Conservation (phyloP, 1,139 yeast species). For the Debaryomyces singareniensis region DNA sequence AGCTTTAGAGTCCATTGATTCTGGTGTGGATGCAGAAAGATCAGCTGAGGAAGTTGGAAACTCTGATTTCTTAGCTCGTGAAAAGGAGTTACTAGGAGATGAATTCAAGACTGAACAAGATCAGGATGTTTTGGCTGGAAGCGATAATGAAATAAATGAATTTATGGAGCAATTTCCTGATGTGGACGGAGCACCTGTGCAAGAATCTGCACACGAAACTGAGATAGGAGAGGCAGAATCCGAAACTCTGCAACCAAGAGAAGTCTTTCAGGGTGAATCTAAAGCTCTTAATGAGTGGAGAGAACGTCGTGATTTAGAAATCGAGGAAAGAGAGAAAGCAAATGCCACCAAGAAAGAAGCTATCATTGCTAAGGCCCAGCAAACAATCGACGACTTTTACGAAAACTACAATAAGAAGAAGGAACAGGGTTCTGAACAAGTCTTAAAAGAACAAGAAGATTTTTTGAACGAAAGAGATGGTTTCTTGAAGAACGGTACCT, state of each 20-base stretch:
- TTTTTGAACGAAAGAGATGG: constrained; percentile 74
- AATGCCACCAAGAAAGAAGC: constrained; percentile 62
- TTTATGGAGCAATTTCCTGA: constrained; percentile 67
- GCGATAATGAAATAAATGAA: constrained; percentile 57
- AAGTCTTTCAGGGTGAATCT: constrained; percentile 31
- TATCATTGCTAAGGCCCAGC: constrained; percentile 71
- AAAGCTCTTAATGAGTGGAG: constrained; percentile 72
- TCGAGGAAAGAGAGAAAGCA: constrained; percentile 73
- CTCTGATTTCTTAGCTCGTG: constrained; percentile 76
- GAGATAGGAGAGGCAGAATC: constrained; percentile 15
- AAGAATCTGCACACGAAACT: constrained; percentile 9
- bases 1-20: constrained; percentile 55
- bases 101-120: constrained; percentile 72
- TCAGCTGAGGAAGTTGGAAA: constrained; percentile 19
- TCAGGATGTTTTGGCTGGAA: constrained; percentile 43
- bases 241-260: constrained; percentile 18
- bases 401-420: constrained; percentile 86
- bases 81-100: constrained; percentile 77
- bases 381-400: constrained; percentile 88
- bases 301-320: constrained; percentile 75
- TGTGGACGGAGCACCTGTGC: constrained; percentile 27
- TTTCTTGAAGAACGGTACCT: constrained; percentile 68
- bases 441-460: constrained; percentile 61
- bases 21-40: constrained; percentile 25
- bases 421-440: constrained; percentile 62